phyloP scores from a whole-genome alignment of 495 filamentous ascomycete genomes.

The Neurospora sp. region DNA sequence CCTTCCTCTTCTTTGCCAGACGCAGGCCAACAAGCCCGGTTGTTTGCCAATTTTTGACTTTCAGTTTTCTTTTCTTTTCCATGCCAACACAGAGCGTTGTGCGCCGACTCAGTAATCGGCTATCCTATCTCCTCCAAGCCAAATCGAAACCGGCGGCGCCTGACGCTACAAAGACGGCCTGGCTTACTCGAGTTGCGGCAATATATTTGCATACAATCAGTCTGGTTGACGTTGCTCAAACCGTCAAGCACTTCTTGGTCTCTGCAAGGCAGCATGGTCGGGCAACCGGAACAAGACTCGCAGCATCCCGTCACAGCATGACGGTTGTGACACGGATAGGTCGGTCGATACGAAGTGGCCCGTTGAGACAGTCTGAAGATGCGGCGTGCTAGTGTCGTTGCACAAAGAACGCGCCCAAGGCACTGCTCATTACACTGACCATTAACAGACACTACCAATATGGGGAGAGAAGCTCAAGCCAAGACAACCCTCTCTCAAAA shows the following conservation, averaged over 20 bases:
- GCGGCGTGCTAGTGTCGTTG: constrained; percentile 1
- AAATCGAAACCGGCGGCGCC: not conserved
- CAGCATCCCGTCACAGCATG: not conserved
- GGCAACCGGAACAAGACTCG: not conserved
- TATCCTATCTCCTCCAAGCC: not conserved
- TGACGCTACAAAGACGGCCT: not conserved
- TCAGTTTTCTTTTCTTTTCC: not conserved
- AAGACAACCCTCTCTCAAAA: constrained; percentile 3
- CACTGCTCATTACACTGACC: not conserved
- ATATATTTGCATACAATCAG: not conserved
- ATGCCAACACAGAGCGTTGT: not conserved
- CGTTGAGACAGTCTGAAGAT: constrained; percentile 3
- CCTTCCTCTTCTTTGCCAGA: not conserved
- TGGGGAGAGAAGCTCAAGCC: not conserved
- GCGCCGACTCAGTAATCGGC: not conserved
- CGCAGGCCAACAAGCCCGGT: not conserved
- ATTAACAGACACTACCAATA: constrained; percentile 4
- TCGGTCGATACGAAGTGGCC: constrained; percentile 1
- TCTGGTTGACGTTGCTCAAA: not conserved
- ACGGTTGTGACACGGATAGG: not conserved
- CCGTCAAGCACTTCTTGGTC: not conserved
- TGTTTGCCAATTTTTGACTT: not conserved
- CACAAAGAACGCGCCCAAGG: not conserved
- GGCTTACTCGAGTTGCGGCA: not conserved
- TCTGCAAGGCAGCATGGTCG: not conserved